Percentiles rank a stretch among this genome's conserved stretches.
Evolutionary conservation across 805 yeast genomes (phyloP).

Genomic region (Candida anglica): DNA sequence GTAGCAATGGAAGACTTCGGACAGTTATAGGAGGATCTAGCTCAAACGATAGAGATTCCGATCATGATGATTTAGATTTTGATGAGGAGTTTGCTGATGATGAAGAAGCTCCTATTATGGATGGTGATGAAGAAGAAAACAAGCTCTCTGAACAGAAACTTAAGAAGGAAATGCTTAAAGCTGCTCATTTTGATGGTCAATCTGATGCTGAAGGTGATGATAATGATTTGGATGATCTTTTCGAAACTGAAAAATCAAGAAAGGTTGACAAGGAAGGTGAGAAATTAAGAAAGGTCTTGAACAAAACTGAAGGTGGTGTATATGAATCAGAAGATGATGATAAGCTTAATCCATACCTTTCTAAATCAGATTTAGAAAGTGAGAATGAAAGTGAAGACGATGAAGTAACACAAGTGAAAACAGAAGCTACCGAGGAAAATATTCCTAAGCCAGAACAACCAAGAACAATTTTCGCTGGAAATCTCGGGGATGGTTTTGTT

Average conservation of each 20-base stretch:
- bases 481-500: conserved; percentile 40
- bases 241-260: conserved; percentile 55
- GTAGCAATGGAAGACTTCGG: conserved; percentile 22
- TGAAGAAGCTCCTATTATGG: conserved; percentile 97
- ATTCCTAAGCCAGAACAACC: conserved; percentile 2
- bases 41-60: conserved; percentile 56
- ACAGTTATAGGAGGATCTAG: conserved; percentile 41
- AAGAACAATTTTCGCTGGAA: conserved; percentile 15
- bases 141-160: conserved; percentile 82
- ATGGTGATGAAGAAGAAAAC: conserved; percentile 93
- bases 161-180: conserved; percentile 79
- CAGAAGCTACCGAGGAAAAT: conserved; percentile 24
- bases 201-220: conserved; percentile 56
- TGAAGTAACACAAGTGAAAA: conserved; percentile 25
- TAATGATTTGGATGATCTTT: conserved; percentile 66
- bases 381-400: conserved; percentile 53
- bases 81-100: conserved; percentile 98
- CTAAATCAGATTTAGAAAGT: conserved; percentile 51
- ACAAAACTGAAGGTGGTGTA: conserved; percentile 82
- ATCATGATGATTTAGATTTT: conserved; percentile 87
- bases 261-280: conserved; percentile 89
- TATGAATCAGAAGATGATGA: conserved; percentile 81
- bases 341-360: conserved; percentile 68
- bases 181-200: conserved; percentile 68
- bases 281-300: conserved; percentile 75